These are phyloP conservation scores for Verticillium nonalfalfae DNA, from an alignment of 2,329 filamentous ascomycete genomes.

Conservation along the genomic window DNA sequence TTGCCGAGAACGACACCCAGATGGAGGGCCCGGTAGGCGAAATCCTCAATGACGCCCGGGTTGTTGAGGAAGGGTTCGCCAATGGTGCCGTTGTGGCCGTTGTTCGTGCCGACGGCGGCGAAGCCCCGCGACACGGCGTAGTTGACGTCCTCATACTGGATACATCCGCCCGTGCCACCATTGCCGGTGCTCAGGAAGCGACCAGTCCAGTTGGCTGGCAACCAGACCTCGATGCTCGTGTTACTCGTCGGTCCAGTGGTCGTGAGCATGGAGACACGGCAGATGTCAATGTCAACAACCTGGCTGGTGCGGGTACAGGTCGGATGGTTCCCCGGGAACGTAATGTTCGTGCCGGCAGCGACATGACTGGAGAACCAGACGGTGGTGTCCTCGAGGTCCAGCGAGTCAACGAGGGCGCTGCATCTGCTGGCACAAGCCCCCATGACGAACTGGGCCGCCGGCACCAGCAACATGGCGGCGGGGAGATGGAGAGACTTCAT, in stretches of 20 bases:
- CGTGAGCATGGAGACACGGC: slow-evolving; percentile 20
- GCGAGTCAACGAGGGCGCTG: slow-evolving; percentile 17
- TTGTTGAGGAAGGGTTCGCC: slow-evolving; percentile 25
- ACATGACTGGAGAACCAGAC: slow-evolving; percentile 28
- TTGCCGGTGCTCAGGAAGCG: slow-evolving; percentile 42
- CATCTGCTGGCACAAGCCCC: slow-evolving; percentile 12
- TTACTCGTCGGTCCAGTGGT: slow-evolving; percentile 33
- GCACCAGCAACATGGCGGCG: slow-evolving; percentile 4
- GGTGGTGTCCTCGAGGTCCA: slow-evolving; percentile 23
- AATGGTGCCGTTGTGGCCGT: slow-evolving; percentile 38
- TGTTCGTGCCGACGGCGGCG: slow-evolving; percentile 39
- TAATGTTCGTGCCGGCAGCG: slow-evolving; percentile 30
- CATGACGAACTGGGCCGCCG: slow-evolving; percentile 6
- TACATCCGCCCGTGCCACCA: slow-evolving; percentile 39
- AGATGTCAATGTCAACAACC: slow-evolving; percentile 16
- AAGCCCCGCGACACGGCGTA: slow-evolving; percentile 36
- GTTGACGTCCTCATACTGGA: slow-evolving; percentile 34
- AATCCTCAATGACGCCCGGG: slow-evolving; percentile 28
- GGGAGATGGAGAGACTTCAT: slow-evolving; percentile 8
- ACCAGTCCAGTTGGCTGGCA: slow-evolving; percentile 36
- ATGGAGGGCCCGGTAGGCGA: slow-evolving; percentile 28
- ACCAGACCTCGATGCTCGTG: slow-evolving; percentile 38
- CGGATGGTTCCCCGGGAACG: slow-evolving; percentile 26
- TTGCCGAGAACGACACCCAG: slow-evolving; percentile 43
- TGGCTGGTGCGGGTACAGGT: slow-evolving; percentile 23